Evolutionary conservation across 1,284 basidiomycete species (phyloP), one percentile per base, ranked within the genome.

Genomic region (Heterobasidion annosum): DNA sequence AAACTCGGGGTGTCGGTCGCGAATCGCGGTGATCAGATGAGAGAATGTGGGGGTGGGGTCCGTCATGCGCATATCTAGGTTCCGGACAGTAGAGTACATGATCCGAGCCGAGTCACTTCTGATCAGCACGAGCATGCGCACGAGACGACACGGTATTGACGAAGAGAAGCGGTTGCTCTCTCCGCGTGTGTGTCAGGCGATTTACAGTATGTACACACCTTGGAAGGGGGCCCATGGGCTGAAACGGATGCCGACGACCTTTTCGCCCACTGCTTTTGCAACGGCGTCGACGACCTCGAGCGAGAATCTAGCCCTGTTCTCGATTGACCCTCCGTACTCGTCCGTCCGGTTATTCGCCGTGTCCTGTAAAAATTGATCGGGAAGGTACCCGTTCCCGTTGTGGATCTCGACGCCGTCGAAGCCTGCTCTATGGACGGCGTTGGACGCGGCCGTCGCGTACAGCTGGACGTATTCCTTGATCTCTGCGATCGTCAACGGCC

Each of bases 201-300:
- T 13, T n/a, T 15, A 13, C n/a, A 13, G 13, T 45, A 10, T 25
- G 34, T 8, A 49, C 32, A 49, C 55, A 34, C 73, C 73, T 54
- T 77, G 64, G 59, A 63, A 71, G 0, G 56, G 57, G 51, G 68
- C 68, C 73, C 75, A 85, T 0, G 83, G 83, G 50, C 76, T 76
- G 44, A 82, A 57, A 13, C 82, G 71, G 56, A 85, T 73, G 3
- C 70, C 78, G 2, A 74, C 72, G 44, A 70, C 65, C 34, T 69
- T 64, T 18, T 62, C 59, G 0, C 75, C 75, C 8, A 78, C 59
- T n/a, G 65, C 70, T 3, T 65, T 52, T 0, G 60, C 63, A 4
- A 78, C 60, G 1, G 68, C 71, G 37, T 75, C 71, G 32, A 78
- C 63, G 12, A 79, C 70, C 59, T 71, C 70, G 52, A 79, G 66